Base-by-base conservation (phyloP, 352 stramenopile species). In the Elongisporangium undulatum region DNA sequence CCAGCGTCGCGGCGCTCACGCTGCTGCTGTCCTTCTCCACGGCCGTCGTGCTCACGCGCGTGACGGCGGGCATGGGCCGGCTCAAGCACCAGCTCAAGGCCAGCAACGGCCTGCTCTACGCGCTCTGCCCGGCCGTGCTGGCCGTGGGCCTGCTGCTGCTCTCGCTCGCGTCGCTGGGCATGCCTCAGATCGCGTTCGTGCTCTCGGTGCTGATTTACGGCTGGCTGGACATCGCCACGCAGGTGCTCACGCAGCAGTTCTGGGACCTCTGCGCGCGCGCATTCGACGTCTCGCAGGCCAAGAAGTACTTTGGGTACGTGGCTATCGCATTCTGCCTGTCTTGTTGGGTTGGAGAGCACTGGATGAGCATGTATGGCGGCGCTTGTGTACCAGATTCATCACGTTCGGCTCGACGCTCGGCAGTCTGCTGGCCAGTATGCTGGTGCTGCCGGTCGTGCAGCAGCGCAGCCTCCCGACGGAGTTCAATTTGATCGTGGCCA, bases 231-330 rank as follows among this genome's bases (percentile, higher is more conserved):
- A 72, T 95, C 19, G 68, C 85, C 12, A 60, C 72, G 45, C 84
- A 94, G 64, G 67, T 90, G 61, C 69, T 95, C 45, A 86, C 75
- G 16, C 83, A 90, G 41, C 84, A 95, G 66, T 95, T 95, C 68
- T 95, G 86, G 86, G 86, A 95, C 58, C 64, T 94, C 12, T 95
- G 86, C 51, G 80, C 85, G 22, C 87, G 87, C 55, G 75, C 73
- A 0, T 95, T 95, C 58, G 81, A 89, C 53, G 83, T 95, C 21
- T 74, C 80, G 12, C 69, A 93, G 62, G 89, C 83, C 7, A 95
- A 95, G 52, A 90, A 89, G 57, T 92, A 86, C 62, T 95, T 95
- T 65, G 85, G 85, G 61, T 82, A 62, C 17, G 69, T 58, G 12
- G 1, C 34, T 69, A 49, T 49, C 57, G 41, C 8, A 5, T 55